Conservation (phyloP, 371 early-diverging fungal species). For the Massospora cicadina region DNA sequence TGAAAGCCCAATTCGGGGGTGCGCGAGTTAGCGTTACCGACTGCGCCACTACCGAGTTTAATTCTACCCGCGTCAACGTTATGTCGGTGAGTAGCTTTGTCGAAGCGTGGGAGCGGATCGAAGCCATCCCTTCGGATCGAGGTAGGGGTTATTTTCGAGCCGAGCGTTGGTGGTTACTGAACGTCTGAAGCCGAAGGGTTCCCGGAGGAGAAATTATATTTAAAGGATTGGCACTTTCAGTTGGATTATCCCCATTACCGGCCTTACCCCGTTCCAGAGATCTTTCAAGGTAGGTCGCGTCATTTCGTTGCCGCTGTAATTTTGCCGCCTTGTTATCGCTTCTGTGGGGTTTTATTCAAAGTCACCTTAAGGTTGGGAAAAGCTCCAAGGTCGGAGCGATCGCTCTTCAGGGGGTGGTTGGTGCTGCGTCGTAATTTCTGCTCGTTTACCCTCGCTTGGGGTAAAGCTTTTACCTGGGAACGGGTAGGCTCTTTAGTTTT, state of each 20-base stretch:
- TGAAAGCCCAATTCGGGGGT: not conserved
- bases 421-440: too few relatives aligned
- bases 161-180: not conserved
- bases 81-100: not conserved
- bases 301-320: too few relatives aligned
- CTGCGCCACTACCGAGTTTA: not conserved
- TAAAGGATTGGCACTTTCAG: constrained; percentile 55
- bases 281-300: constrained; percentile 35
- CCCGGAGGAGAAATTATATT: constrained; percentile 18
- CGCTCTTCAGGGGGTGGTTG: too few relatives aligned
- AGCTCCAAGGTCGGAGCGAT: too few relatives aligned
- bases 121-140: not conserved
- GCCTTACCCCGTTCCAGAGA: constrained; percentile 26
- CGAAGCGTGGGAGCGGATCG: not conserved
- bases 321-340: too few relatives aligned
- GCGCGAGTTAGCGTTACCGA: not conserved
- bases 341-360: too few relatives aligned
- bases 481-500: too few relatives aligned
- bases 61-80: not conserved
- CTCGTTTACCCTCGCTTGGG: too few relatives aligned
- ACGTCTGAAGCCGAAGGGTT: not conserved
- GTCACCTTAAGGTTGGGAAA: too few relatives aligned
- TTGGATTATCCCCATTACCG: constrained; percentile 24
- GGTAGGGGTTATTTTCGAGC: too few relatives aligned
- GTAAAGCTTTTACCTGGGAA: too few relatives aligned